A percentile compares a stretch with the other conserved stretches of the same genome.
These are phyloP conservation scores for Ustilago xerochloae DNA, from an alignment of 1,284 basidiomycete species.

Conservation along the genomic window DNA sequence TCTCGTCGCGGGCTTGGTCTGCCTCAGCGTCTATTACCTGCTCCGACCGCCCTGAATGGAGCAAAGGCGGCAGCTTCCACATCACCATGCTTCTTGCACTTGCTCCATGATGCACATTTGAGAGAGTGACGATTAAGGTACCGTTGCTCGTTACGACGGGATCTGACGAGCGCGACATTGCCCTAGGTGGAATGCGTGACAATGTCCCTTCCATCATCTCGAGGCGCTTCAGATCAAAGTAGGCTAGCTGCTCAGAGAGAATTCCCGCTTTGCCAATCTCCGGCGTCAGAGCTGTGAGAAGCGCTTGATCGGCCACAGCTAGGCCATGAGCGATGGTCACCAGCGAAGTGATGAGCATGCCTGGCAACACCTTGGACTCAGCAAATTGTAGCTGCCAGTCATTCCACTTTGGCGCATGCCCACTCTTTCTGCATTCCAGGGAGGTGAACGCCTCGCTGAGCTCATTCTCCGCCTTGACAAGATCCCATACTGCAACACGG, in stretches of 20 bases:
- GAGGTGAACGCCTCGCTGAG: constrained; percentile 44
- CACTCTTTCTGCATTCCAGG: constrained; percentile 46
- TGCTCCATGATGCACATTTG: neutral
- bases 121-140: constrained; percentile 20
- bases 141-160: constrained; percentile 41
- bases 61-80: constrained; percentile 30
- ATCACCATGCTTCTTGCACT: constrained; percentile 14
- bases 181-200: constrained; percentile 14
- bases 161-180: constrained; percentile 19
- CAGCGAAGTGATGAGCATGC: constrained; percentile 34
- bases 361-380: constrained; percentile 7
- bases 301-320: constrained; percentile 5
- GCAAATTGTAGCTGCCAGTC: constrained; percentile 38
- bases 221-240: constrained; percentile 14
- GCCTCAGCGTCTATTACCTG: neutral
- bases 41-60: too few relatives aligned
- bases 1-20: neutral
- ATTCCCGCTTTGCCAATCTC: neutral
- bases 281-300: constrained; percentile 18
- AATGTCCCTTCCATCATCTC: neutral
- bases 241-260: constrained; percentile 26
- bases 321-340: constrained; percentile 14
- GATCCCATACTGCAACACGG: constrained; percentile 37
- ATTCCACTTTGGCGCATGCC: constrained; percentile 27
- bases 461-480: constrained; percentile 26